Evolutionary conservation across 345 rosid species (phyloP).

Genomic region (Populus ilicifolia): DNA sequence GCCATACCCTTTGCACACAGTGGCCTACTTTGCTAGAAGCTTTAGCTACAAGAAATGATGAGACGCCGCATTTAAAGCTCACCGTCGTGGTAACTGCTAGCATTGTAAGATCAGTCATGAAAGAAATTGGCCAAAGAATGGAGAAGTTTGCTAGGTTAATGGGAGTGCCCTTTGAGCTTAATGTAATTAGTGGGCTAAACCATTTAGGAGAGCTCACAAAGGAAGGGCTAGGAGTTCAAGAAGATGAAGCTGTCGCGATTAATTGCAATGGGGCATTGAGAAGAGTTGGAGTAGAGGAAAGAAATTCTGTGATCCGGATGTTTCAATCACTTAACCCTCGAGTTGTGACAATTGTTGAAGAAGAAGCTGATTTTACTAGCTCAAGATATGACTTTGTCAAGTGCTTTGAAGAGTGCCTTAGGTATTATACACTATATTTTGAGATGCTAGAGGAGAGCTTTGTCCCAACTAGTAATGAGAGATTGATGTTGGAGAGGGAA

Average conservation of each 20-base stretch:
- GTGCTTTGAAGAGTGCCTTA: constrained; percentile 71
- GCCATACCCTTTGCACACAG: constrained; percentile 80
- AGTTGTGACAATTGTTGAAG: constrained; percentile 64
- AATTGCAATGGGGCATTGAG: constrained; percentile 62
- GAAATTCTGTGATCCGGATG: constrained; percentile 34
- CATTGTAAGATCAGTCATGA: constrained; percentile 47
- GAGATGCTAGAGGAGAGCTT: constrained; percentile 79
- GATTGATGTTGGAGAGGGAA: constrained; percentile 66
- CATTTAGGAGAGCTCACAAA: constrained; percentile 43
- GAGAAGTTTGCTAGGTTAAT: constrained; percentile 75
- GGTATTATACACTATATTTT: constrained; percentile 56
- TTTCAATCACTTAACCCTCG: constrained; percentile 44
- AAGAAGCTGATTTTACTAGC: constrained; percentile 68
- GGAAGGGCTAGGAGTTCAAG: constrained; percentile 43
- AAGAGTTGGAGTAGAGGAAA: constrained; percentile 38
- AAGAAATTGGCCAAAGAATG: constrained; percentile 68
- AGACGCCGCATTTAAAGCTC: constrained; percentile 66
- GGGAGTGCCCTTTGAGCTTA: constrained; percentile 75
- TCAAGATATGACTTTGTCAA: constrained; percentile 45
- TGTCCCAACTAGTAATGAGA: constrained; percentile 53
- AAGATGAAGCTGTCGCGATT: constrained; percentile 57
- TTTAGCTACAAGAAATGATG: constrained; percentile 62
- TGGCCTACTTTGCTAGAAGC: constrained; percentile 81
- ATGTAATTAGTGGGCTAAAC: constrained; percentile 42
- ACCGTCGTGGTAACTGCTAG: constrained; percentile 55